A percentile compares a stretch with the other conserved stretches of the same genome.
These are phyloP conservation scores for Cytospora piceae DNA, from an alignment of 2,329 filamentous ascomycete species.

Conservation along the genomic window DNA sequence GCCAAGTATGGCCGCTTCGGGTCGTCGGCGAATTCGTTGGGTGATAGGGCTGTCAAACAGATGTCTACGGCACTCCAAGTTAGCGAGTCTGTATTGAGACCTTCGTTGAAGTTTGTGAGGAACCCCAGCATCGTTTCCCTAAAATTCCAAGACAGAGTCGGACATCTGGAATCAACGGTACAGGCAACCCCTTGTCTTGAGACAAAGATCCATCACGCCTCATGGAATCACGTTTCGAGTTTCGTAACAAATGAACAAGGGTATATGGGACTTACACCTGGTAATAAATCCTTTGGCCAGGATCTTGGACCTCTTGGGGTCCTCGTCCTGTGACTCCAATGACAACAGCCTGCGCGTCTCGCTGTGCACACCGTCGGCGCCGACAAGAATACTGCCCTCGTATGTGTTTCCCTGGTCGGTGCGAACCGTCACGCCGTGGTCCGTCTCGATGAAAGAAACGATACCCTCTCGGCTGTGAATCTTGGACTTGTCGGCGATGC, in stretches of 20 bases:
- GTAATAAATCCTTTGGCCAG: slow-evolving; percentile 5
- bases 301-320: slow-evolving; percentile 7
- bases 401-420: slow-evolving; percentile 39
- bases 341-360: slow-evolving; percentile 38
- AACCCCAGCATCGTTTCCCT: not conserved
- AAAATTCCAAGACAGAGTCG: not conserved
- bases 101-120: too few relatives aligned
- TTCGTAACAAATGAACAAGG: not conserved
- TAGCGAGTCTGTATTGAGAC: not conserved
- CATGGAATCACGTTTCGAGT: not conserved
- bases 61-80: not conserved
- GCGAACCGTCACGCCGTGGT: slow-evolving; percentile 37
- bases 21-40: not conserved
- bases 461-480: slow-evolving; percentile 1
- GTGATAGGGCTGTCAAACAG: slow-evolving; percentile 6
- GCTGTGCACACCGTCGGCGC: slow-evolving; percentile 48
- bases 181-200: not conserved
- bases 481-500: slow-evolving; percentile 9
- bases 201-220: not conserved
- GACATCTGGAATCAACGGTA: not conserved
- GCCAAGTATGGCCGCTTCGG: not conserved
- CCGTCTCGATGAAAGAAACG: slow-evolving; percentile 12
- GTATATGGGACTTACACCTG: not conserved
- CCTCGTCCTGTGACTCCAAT: slow-evolving; percentile 5
- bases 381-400: slow-evolving; percentile 42